These are phyloP conservation scores for Moniliella sp. DNA, from an alignment of 1,284 basidiomycete genomes.

Conservation along the genomic window DNA sequence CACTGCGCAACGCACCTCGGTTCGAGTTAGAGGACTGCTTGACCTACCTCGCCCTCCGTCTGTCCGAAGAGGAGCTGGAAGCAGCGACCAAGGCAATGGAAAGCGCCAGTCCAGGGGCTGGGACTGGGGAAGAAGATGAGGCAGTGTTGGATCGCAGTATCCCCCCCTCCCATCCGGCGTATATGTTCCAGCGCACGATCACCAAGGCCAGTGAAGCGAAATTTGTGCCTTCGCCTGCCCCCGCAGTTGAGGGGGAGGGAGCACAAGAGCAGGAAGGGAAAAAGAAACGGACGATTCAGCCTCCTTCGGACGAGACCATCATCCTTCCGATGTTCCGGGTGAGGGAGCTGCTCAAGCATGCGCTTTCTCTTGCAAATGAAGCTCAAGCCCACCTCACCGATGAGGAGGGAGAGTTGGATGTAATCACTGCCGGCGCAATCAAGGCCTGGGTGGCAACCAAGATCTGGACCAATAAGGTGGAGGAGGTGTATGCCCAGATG, in stretches of 20 bases:
- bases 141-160: conserved; percentile 39
- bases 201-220: conserved; percentile 30
- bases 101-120: conserved; percentile 11
- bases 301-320: conserved; percentile 41
- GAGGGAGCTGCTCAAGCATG: background rate
- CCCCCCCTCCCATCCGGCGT: conserved; percentile 50
- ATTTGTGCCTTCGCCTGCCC: background rate
- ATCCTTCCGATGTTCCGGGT: background rate
- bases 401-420: background rate
- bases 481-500: background rate
- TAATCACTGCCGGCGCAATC: background rate
- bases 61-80: conserved; percentile 42
- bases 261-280: background rate
- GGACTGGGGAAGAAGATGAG: conserved; percentile 36
- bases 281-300: background rate
- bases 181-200: conserved; percentile 49
- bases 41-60: conserved; percentile 30
- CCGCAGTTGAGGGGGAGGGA: background rate
- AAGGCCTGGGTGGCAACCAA: background rate
- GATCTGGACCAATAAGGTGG: background rate
- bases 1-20: conserved; percentile 43
- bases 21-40: conserved; percentile 72
- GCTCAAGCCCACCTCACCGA: background rate
- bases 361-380: background rate
- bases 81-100: conserved; percentile 4